Base-by-base conservation (phyloP, 768 basidiomycete species). In the Strobilomyces confusus region DNA sequence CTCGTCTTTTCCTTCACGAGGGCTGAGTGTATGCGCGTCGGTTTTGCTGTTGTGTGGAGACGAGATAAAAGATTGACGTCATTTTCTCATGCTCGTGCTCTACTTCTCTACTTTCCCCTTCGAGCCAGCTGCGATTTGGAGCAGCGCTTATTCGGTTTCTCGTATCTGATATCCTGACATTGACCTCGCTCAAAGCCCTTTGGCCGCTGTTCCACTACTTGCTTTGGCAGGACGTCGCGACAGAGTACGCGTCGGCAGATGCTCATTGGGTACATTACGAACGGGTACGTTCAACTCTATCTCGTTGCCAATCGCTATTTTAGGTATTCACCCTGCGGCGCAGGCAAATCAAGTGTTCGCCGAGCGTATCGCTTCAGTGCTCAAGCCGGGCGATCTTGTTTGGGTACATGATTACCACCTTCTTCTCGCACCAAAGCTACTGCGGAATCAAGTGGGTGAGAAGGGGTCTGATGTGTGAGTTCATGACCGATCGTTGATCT, bases 171-270 rank as follows among this genome's bases (percentile, higher is more conserved):
- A 47, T 50, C 1, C 55, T 60, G 34, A 58, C 51, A 46, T 19
- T 49, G 43, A 37, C 46, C n/a, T 46, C 40, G 19, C 47, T 47
- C 22, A 0, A 63, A 95, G 93, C 86, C 36, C 83, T 99, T 41
- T 99, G 95, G 95, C 95, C 95, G 1, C 75, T 98, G 38, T 97
- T 98, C 81, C 97, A 98, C 73, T 98, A 98, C 69, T 83, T 98
- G 52, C 86, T 98, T 51, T 97, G 95, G 89, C 94, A 95, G 69
- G 97, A 98, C 67, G 92, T 94, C 54, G 89, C 89, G 9, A 87
- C 87, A 25, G 91, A 93, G 63, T 89, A 90, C 60, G 84, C 89
- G 1, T 88, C 88, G 4, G 92, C 92, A 26, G 92, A 93, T 66
- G 76, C 81, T 3, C 77, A 90, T 63, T 99, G 93, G 77, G 57